Percentiles rank a stretch among this genome's conserved stretches.
Evolutionary conservation across 257 asterid genomes (phyloP).

Genomic region (Fraxinus cuspidata): DNA sequence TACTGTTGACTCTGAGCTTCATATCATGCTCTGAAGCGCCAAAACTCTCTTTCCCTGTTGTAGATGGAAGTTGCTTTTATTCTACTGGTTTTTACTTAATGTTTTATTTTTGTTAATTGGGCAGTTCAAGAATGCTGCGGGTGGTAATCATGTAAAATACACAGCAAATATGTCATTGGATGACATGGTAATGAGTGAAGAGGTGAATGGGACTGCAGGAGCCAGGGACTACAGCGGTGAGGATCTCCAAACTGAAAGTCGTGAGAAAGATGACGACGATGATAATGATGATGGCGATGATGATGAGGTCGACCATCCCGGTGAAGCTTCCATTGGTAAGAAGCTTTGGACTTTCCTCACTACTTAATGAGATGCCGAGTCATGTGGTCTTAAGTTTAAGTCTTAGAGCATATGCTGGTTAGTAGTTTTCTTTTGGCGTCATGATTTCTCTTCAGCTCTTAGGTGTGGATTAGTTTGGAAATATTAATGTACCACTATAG

Average conservation of each 20-base stretch:
- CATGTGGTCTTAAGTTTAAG: constrained; percentile 22
- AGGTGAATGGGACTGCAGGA: constrained; percentile 56
- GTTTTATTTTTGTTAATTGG: constrained; percentile 26
- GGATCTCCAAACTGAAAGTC: constrained; percentile 41
- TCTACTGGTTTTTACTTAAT: background rate
- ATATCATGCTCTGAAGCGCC: background rate
- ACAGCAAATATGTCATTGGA: constrained; percentile 32
- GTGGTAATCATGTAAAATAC: constrained; percentile 28
- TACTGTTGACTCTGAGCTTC: background rate
- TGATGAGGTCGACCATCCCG: constrained; percentile 74
- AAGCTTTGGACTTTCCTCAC: constrained; percentile 93
- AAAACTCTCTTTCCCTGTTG: background rate
- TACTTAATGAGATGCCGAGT: constrained; percentile 42
- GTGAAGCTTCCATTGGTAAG: constrained; percentile 87
- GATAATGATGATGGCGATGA: constrained; percentile 45
- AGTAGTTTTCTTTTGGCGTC: constrained; percentile 7
- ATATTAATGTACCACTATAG: constrained; percentile 19
- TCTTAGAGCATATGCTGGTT: constrained; percentile 12
- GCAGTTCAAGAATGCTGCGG: constrained; percentile 50
- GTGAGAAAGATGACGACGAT: constrained; percentile 40
- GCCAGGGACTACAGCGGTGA: constrained; percentile 33
- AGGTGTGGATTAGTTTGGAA: constrained; percentile 43
- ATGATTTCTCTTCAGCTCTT: constrained; percentile 21
- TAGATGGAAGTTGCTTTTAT: background rate
- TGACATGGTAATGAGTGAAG: constrained; percentile 53